Evolutionary conservation across 2,329 filamentous ascomycete species (phyloP).

Genomic region (Penicillium corylophilum): DNA sequence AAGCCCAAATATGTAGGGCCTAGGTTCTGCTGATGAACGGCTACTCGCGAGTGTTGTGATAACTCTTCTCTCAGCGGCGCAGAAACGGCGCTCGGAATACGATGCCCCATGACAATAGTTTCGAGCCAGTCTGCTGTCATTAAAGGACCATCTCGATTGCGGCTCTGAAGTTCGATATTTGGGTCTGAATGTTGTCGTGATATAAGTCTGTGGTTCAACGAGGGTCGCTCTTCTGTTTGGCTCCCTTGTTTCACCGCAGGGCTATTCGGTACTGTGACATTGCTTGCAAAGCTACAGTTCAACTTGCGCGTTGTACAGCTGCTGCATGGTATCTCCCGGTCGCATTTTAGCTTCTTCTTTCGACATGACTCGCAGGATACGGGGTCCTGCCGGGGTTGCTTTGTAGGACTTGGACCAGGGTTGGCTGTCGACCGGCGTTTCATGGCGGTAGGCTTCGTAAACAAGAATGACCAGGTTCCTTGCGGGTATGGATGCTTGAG

Average conservation of each 20-base stretch:
- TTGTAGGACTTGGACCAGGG: slow-evolving; percentile 4
- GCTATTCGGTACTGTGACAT: background rate
- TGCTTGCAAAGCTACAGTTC: slow-evolving; percentile 26
- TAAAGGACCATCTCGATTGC: slow-evolving; percentile 18
- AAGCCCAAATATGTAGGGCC: background rate
- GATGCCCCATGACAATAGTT: slow-evolving; percentile 31
- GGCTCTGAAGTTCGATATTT: background rate
- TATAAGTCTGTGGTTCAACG: background rate
- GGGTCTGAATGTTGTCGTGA: background rate
- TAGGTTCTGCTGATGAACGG: background rate
- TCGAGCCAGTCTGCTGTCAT: slow-evolving; percentile 31
- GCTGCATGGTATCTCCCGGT: slow-evolving; percentile 52
- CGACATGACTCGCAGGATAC: slow-evolving; percentile 43
- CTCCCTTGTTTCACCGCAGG: background rate
- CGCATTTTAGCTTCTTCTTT: slow-evolving; percentile 54
- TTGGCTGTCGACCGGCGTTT: slow-evolving; percentile 21
- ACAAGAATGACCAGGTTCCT: too few relatives aligned
- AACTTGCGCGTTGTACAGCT: slow-evolving; percentile 42
- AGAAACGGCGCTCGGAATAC: slow-evolving; percentile 24
- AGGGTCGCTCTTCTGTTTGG: background rate
- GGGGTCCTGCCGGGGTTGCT: slow-evolving; percentile 35
- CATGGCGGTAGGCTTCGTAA: too few relatives aligned
- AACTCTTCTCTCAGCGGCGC: slow-evolving; percentile 19
- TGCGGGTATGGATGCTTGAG: background rate
- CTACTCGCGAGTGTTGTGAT: background rate